phyloP scores from a whole-genome alignment of 768 basidiomycete species.

The Rossbeevera mucosa region DNA sequence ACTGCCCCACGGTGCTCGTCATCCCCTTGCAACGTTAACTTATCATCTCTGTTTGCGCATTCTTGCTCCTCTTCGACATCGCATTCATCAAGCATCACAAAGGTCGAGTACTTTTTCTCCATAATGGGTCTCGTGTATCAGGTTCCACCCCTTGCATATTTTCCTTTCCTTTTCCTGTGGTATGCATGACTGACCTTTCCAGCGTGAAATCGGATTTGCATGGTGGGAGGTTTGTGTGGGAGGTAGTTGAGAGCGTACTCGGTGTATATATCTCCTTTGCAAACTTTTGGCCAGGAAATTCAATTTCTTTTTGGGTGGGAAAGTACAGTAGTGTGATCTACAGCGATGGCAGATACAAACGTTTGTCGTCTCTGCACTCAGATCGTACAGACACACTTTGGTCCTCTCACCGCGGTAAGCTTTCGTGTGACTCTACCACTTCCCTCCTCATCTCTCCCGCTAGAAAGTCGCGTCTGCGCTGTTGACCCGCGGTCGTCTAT shows the following conservation, averaged over 20 bases:
- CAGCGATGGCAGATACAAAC: conserved; percentile 60
- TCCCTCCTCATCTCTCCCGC: conserved; percentile 1
- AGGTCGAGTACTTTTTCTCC: conserved; percentile 30
- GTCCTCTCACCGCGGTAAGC: conserved; percentile 60
- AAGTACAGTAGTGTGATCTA: neutral
- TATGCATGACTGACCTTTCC: conserved; percentile 29
- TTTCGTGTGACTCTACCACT: neutral
- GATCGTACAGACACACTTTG: conserved; percentile 63
- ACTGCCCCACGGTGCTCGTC: neutral
- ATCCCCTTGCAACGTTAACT: conserved; percentile 22
- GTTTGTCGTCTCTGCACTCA: conserved; percentile 57
- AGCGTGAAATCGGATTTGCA: conserved; percentile 16
- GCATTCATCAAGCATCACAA: conserved; percentile 12
- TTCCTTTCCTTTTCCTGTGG: conserved; percentile 3
- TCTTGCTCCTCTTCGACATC: conserved; percentile 5
- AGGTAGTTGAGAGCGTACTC: conserved; percentile 8
- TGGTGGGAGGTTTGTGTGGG: neutral
- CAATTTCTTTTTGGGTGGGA: neutral
- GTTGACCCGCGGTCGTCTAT: conserved; percentile 80
- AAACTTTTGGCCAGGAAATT: conserved; percentile 1
- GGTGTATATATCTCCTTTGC: conserved; percentile 3
- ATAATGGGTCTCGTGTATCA: conserved; percentile 1
- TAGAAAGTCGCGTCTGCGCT: conserved; percentile 73
- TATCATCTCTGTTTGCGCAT: conserved; percentile 20
- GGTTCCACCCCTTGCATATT: neutral